These are phyloP conservation scores for Populus ilicifolia DNA, from an alignment of 345 rosid genomes.

Conservation along the genomic window DNA sequence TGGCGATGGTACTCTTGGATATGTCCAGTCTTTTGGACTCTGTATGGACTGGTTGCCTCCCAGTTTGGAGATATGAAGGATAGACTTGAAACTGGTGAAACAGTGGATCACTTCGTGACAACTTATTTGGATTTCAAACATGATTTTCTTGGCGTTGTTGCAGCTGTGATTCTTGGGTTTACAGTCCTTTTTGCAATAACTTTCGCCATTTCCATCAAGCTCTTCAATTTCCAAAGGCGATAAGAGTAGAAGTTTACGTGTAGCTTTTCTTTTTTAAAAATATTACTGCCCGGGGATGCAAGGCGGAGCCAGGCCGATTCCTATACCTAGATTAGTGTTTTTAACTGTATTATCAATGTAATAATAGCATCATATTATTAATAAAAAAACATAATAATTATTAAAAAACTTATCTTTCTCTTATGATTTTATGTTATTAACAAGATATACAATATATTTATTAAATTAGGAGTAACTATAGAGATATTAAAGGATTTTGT, in stretches of 20 bases:
- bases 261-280: no score
- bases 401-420: no score
- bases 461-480: no score
- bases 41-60: conserved; percentile 19
- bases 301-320: no score
- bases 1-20: conserved; percentile 29
- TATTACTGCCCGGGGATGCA: no score
- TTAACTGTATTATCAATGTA: no score
- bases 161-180: conserved; percentile 10
- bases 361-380: no score
- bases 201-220: conserved; percentile 12
- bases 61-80: conserved; percentile 8
- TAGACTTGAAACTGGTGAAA: not conserved
- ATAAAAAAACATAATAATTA: no score
- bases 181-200: conserved; percentile 1
- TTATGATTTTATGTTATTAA: no score
- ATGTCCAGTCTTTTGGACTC: conserved; percentile 18
- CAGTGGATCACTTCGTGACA: not conserved
- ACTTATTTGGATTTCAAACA: conserved; percentile 8
- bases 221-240: conserved; percentile 23
- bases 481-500: no score
- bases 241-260: not conserved
- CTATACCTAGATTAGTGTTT: no score
- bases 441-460: no score
- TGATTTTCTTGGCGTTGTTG: conserved; percentile 14